Evolutionary conservation across 192 early-diverging fungal species (phyloP).

Genomic region (Rhizoclosmatium sp.): DNA sequence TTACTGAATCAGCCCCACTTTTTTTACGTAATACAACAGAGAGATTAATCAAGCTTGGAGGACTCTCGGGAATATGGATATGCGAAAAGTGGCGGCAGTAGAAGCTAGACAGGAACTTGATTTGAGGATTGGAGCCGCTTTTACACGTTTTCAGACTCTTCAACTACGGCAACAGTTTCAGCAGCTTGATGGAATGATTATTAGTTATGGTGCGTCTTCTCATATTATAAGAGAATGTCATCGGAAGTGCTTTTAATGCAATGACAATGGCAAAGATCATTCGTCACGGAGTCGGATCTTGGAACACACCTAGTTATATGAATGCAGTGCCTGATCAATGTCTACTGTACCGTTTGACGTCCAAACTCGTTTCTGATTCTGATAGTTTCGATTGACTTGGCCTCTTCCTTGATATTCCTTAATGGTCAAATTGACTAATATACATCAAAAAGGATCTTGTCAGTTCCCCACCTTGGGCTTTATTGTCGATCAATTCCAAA

Average conservation of each 20-base stretch:
- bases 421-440: background rate
- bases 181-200: constrained; percentile 60
- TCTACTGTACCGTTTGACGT: no score
- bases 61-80: constrained; percentile 75
- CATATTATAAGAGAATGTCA: constrained; percentile 11
- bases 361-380: no score
- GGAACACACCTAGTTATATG: no score
- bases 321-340: no score
- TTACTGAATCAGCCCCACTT: background rate
- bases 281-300: no score
- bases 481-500: constrained; percentile 85
- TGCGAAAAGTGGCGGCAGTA: constrained; percentile 79
- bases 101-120: constrained; percentile 88
- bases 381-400: no score
- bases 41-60: constrained; percentile 83
- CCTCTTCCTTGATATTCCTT: no score
- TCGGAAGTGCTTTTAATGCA: constrained; percentile 11
- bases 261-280: background rate
- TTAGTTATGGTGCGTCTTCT: constrained; percentile 80
- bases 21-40: constrained; percentile 46
- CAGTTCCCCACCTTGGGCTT: constrained; percentile 98
- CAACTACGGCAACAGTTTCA: constrained; percentile 64
- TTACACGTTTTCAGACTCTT: constrained; percentile 92
- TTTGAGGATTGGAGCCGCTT: constrained; percentile 88
- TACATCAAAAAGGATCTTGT: constrained; percentile 72